phyloP scores from a whole-genome alignment of 2,329 filamentous ascomycete species.

The Penicillium frequentans region DNA sequence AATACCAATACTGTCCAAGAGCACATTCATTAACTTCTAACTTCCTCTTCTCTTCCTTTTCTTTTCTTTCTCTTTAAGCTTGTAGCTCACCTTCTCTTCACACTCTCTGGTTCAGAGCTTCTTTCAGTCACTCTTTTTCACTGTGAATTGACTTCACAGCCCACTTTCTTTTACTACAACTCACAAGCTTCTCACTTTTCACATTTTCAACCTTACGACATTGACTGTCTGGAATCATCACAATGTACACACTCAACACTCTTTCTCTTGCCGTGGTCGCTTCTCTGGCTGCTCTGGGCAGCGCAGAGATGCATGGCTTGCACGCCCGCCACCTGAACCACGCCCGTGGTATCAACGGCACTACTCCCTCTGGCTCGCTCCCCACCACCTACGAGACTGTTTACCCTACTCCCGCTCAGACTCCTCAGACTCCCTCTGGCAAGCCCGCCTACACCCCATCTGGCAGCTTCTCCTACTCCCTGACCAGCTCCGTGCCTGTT shows the following conservation, averaged over 20 bases:
- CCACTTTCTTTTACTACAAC: not conserved
- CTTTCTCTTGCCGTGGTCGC: conserved; percentile 36
- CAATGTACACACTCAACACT: conserved; percentile 40
- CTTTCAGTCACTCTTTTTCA: not conserved
- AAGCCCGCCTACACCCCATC: conserved; percentile 10
- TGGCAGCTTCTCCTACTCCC: not conserved
- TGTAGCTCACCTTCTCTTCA: not conserved
- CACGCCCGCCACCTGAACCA: conserved; percentile 21
- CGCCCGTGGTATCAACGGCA: conserved; percentile 4
- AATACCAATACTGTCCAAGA: not conserved
- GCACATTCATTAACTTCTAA: not conserved
- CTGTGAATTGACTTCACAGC: conserved; percentile 2
- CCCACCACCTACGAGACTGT: conserved; percentile 7
- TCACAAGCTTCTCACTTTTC: not conserved
- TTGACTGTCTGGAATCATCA: conserved; percentile 1
- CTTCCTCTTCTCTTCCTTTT: conserved; percentile 5
- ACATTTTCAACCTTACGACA: not conserved
- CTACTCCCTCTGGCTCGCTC: not conserved
- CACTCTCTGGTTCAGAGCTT: conserved; percentile 1
- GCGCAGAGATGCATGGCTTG: conserved; percentile 32
- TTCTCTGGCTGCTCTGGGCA: conserved; percentile 35
- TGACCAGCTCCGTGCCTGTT: conserved; percentile 7
- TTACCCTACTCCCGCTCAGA: conserved; percentile 1
- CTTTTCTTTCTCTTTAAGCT: conserved; percentile 10
- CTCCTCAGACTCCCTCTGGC: conserved; percentile 5